Conservation (phyloP, 2,329 filamentous ascomycete species). For the Epichloe gansuensis region DNA sequence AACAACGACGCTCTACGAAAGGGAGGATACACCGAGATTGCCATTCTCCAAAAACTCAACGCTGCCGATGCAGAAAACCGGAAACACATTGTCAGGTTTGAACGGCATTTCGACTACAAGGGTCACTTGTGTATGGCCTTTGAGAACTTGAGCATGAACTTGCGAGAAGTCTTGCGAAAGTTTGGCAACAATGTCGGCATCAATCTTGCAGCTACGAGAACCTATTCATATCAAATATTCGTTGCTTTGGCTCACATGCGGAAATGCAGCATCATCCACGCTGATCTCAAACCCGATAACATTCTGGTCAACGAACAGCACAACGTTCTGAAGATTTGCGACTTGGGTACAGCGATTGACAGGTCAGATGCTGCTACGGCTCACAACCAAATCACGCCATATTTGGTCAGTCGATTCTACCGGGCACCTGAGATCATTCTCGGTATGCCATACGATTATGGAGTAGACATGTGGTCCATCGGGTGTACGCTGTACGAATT, state of each 20-base stretch:
- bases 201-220: conserved; percentile 73
- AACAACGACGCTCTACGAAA: conserved; percentile 90
- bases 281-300: conserved; percentile 95
- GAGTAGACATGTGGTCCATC: conserved; percentile 95
- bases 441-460: conserved; percentile 89
- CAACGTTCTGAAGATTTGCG: conserved; percentile 84
- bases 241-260: conserved; percentile 76
- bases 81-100: conserved; percentile 81
- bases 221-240: conserved; percentile 91
- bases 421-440: conserved; percentile 93
- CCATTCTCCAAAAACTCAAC: conserved; percentile 78
- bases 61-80: conserved; percentile 76
- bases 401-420: conserved; percentile 94
- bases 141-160: conserved; percentile 84
- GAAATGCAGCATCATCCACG: conserved; percentile 86
- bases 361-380: conserved; percentile 61
- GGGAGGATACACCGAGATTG: conserved; percentile 87
- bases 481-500: conserved; percentile 95
- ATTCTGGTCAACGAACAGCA: conserved; percentile 77
- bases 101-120: conserved; percentile 85
- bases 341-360: conserved; percentile 91
- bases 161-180: conserved; percentile 89
- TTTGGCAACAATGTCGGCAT: conserved; percentile 91
- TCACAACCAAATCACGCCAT: conserved; percentile 77
- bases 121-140: conserved; percentile 94